These are phyloP conservation scores for Penicillium nordicum DNA, from an alignment of 2,329 filamentous ascomycete species.

Conservation along the genomic window DNA sequence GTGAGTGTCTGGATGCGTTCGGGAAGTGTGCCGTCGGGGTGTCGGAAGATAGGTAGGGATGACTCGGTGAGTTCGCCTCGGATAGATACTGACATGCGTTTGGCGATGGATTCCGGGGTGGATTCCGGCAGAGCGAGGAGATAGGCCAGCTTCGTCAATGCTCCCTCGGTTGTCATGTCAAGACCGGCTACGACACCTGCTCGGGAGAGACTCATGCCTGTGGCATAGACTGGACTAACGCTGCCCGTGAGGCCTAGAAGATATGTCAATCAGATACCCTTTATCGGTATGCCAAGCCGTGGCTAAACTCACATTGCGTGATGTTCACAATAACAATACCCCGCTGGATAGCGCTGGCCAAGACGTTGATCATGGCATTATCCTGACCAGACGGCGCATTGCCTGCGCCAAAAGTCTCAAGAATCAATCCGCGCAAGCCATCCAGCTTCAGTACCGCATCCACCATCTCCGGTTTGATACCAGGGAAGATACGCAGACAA, in stretches of 20 bases:
- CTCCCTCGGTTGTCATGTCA: slow-evolving; percentile 85
- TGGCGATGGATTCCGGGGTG: slow-evolving; percentile 63
- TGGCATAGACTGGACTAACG: slow-evolving; percentile 73
- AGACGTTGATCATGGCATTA: slow-evolving; percentile 72
- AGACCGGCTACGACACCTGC: slow-evolving; percentile 86
- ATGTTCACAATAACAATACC: slow-evolving; percentile 87
- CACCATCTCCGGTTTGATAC: slow-evolving; percentile 90
- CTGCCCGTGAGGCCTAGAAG: slow-evolving; percentile 58
- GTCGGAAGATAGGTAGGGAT: slow-evolving; percentile 68
- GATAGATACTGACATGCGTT: slow-evolving; percentile 69
- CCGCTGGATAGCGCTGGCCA: slow-evolving; percentile 71
- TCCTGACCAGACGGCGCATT: slow-evolving; percentile 83
- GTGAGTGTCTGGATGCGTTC: slow-evolving; percentile 65
- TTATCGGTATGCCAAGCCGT: slow-evolving; percentile 30
- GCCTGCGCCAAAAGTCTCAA: slow-evolving; percentile 91
- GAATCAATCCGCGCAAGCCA: slow-evolving; percentile 74
- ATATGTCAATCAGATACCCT: slow-evolving; percentile 29
- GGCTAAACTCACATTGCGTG: slow-evolving; percentile 69
- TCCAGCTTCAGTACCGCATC: slow-evolving; percentile 75
- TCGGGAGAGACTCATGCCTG: slow-evolving; percentile 71
- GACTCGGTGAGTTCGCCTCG: slow-evolving; percentile 83
- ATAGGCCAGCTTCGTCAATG: slow-evolving; percentile 86
- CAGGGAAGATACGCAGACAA: slow-evolving; percentile 84
- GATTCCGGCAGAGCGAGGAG: slow-evolving; percentile 67
- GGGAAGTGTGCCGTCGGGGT: slow-evolving; percentile 60